These are phyloP conservation scores for Neurospora africana DNA, from an alignment of 495 filamentous ascomycete species.

Conservation along the genomic window DNA sequence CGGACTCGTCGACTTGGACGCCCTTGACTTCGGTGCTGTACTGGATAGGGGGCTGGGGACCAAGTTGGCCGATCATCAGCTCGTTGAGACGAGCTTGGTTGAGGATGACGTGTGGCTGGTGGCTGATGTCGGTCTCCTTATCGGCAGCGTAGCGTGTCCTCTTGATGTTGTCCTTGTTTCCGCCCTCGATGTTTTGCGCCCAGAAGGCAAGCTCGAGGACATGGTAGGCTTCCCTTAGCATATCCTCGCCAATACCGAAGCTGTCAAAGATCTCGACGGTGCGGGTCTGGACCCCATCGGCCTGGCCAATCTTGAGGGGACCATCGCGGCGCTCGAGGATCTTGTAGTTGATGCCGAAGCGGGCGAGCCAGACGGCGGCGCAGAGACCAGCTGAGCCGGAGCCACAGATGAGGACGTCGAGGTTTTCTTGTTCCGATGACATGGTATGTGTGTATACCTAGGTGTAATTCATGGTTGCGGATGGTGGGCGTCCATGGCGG, in stretches of 20 bases:
- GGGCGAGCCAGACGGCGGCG: conserved; percentile 57
- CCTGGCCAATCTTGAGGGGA: conserved; percentile 58
- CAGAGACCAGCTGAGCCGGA: conserved; percentile 60
- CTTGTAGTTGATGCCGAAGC: conserved; percentile 47
- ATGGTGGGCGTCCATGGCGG: not conserved
- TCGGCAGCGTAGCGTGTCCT: conserved; percentile 48
- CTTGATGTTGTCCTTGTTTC: conserved; percentile 24
- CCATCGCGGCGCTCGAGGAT: conserved; percentile 54
- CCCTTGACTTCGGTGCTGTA: conserved; percentile 49
- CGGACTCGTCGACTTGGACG: conserved; percentile 41
- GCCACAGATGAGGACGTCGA: conserved; percentile 54
- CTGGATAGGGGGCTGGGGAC: conserved; percentile 40
- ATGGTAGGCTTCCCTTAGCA: conserved; percentile 64
- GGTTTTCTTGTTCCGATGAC: conserved; percentile 17
- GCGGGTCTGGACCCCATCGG: conserved; percentile 71
- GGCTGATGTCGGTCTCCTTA: conserved; percentile 52
- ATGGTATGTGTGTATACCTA: not conserved
- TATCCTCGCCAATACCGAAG: conserved; percentile 58
- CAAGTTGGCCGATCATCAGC: conserved; percentile 42
- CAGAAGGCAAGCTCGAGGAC: conserved; percentile 59
- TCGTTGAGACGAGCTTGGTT: conserved; percentile 66
- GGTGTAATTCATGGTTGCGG: not conserved
- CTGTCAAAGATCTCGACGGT: conserved; percentile 75
- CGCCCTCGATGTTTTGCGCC: conserved; percentile 19
- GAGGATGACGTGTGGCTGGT: conserved; percentile 63